Percentiles rank a stretch among this genome's conserved stretches.
Conservation (phyloP, 169 alveolate genomes). For the Plasmodium adleri region DNA sequence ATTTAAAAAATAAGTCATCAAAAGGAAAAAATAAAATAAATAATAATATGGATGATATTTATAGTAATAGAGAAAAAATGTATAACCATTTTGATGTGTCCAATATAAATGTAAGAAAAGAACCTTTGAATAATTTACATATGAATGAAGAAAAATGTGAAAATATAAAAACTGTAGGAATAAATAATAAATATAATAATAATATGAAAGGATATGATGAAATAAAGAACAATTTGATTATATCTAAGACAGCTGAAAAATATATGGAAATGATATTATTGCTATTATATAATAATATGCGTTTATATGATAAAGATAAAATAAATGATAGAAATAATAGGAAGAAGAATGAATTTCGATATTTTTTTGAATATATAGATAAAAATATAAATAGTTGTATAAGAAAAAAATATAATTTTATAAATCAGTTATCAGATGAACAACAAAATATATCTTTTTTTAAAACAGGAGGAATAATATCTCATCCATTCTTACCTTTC, state of each 20-base stretch:
- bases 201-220: not conserved
- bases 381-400: conserved; percentile 40
- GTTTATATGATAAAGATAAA: conserved; percentile 36
- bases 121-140: not conserved
- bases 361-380: conserved; percentile 39
- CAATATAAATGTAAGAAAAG: not conserved
- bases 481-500: conserved; percentile 58
- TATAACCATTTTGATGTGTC: too few species aligned
- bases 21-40: not conserved
- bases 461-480: conserved; percentile 61
- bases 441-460: conserved; percentile 15
- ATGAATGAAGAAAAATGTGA: not conserved
- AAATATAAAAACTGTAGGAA: not conserved
- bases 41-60: not conserved
- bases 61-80: too few species aligned
- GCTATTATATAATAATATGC: conserved; percentile 24
- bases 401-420: conserved; percentile 40
- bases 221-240: conserved; percentile 9
- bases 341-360: conserved; percentile 13
- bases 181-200: not conserved
- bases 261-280: conserved; percentile 42
- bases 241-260: conserved; percentile 57
- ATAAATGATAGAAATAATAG: not conserved
- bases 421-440: conserved; percentile 10
- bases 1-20: not conserved